Conservation (phyloP, 306 rosid species). For the Argentina anserina region DNA sequence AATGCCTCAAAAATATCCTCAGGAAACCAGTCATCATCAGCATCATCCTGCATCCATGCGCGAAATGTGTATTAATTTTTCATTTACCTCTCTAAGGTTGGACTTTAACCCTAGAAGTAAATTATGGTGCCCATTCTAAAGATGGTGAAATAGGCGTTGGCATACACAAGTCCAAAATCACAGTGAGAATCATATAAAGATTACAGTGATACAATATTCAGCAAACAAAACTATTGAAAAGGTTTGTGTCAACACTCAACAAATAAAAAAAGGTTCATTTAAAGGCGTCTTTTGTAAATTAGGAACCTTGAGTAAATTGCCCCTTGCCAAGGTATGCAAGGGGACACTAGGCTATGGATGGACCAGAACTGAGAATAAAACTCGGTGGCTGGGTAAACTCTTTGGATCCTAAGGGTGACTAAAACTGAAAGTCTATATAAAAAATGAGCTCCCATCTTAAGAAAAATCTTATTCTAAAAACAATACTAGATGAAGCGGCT, state of each 20-base stretch:
- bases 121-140: not conserved
- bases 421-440: not conserved
- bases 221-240: not conserved
- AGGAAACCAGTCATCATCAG: conserved; percentile 95
- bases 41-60: conserved; percentile 61
- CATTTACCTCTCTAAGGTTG: not conserved
- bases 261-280: not conserved
- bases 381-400: not conserved
- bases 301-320: not conserved
- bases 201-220: not conserved
- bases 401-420: not conserved
- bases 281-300: not conserved
- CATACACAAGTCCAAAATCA: not conserved
- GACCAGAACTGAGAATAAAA: not conserved
- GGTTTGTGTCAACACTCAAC: not conserved
- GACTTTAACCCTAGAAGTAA: not conserved
- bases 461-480: not conserved
- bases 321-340: not conserved
- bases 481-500: not conserved
- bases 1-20: conserved; percentile 81
- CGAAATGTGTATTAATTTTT: not conserved
- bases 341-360: not conserved
- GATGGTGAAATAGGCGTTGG: not conserved
- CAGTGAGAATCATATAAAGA: not conserved
- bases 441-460: not conserved